Evolutionary conservation across 352 stramenopile genomes (phyloP), one percentile per base, ranked within the genome.

Genomic region (Plasmopara halstedii): DNA sequence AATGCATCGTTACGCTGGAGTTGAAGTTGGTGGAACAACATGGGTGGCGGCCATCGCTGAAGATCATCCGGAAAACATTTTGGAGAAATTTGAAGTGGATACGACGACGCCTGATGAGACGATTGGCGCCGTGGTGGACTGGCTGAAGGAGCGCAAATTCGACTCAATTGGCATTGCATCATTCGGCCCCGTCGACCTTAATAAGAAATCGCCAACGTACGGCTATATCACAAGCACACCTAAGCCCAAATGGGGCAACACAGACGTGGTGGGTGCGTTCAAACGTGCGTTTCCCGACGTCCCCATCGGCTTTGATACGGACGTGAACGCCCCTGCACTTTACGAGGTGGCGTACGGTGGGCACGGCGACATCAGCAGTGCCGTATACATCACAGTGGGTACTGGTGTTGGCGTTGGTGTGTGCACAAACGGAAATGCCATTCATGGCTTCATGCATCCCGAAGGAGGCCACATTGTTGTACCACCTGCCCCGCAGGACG

Each of bases 261-360:
- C 81, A 35, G 73, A 84, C 46, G 72, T 88, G 38, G 73, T 85
- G 31, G 67, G 76, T 15, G 68, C 73, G 42, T 81, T 95, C 47
- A 59, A 85, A 57, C 73, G 77, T 42, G 76, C 67, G 26, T 93
- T 88, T 57, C 78, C 75, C 10, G 64, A 44, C 35, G 61, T 85
- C 15, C 73, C 82, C 10, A 79, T 97, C 6, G 74, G 73, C 42
- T 97, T 98, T 61, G 95, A 99, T 57, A 99, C 95, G 27, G 95
- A 99, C 64, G 95, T 99, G 41, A 99, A 99, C 72, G 95, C 94
- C 14, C 95, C 95, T 0, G 95, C 95, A 10, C 67, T 98, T 19
- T 96, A 96, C 44, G 95, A 99, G 58, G 95, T 90, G 56, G 67
- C 56, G 6, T 71, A 88, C 58, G 73, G 78, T n/a, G 70, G 74